Conservation (phyloP, 371 early-diverging fungal genomes). For the Fennellomyces sp. region DNA sequence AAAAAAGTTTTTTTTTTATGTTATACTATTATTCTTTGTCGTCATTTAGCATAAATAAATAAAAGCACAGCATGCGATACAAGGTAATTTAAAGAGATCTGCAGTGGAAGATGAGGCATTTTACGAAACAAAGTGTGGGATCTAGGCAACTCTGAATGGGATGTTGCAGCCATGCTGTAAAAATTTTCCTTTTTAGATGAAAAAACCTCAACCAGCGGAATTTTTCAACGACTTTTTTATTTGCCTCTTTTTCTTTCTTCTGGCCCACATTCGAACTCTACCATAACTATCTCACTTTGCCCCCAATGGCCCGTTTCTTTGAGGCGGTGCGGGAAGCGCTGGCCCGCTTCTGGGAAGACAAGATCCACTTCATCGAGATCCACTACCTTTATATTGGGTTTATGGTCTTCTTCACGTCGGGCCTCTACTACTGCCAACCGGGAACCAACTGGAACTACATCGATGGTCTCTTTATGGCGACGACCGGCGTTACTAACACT, state of each 20-base stretch:
- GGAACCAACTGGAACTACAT: slow-evolving; percentile 39
- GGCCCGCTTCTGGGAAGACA: slow-evolving; percentile 29
- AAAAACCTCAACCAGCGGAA: slow-evolving; percentile 1
- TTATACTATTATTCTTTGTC: too few relatives aligned
- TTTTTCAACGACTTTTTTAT: not conserved
- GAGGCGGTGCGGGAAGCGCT: slow-evolving; percentile 6
- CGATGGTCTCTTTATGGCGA: slow-evolving; percentile 48
- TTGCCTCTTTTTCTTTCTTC: slow-evolving; percentile 2
- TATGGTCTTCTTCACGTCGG: slow-evolving; percentile 32
- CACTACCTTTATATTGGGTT: slow-evolving; percentile 45
- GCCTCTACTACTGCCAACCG: slow-evolving; percentile 37
- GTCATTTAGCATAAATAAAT: too few relatives aligned
- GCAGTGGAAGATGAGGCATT: too few relatives aligned
- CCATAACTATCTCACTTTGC: not conserved
- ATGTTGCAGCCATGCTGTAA: not conserved
- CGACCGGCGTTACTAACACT: slow-evolving; percentile 38
- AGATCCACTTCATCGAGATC: slow-evolving; percentile 44
- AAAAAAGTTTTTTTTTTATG: not conserved
- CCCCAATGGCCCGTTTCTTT: slow-evolving; percentile 5
- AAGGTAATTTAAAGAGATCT: too few relatives aligned
- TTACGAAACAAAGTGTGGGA: too few relatives aligned
- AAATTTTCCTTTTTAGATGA: not conserved
- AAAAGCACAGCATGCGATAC: too few relatives aligned
- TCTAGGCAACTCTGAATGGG: too few relatives aligned
- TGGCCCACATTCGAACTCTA: not conserved